Evolutionary conservation across 257 asterid genomes (phyloP), one percentile per base, ranked within the genome.

Genomic region (Knoxia roxburghii): DNA sequence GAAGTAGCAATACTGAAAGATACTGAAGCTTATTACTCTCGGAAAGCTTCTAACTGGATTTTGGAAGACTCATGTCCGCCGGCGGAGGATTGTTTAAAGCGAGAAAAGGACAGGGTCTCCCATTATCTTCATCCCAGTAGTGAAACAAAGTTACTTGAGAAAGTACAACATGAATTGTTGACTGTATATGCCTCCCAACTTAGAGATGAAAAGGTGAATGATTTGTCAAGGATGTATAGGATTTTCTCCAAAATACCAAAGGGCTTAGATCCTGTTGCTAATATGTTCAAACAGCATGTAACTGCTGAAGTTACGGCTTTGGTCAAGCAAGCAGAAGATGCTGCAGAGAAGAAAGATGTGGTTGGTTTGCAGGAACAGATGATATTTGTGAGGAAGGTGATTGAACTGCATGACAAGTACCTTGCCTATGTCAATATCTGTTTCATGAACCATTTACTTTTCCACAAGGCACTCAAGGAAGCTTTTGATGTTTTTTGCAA

Each of bases 1-100:
- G 97, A 94, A 83, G 87, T 76, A 67, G 82, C 89, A 65, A 70
- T 90, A 95, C 77, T 94, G 72, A 77, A 77, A 73, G 96, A 83
- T 75, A 81, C 95, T 8, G 89, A 96, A 18, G 86, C 92, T 55
- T 90, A 90, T 83, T 90, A 94, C 79, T 88, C n/a, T n/a, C n/a
- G n/a, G n/a, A n/a, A n/a, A n/a, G n/a, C n/a, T n/a, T n/a, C n/a
- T n/a, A n/a, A n/a, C 97, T 70, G 99, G 99, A 94, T 94, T 65
- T 68, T 90, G 60, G 97, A 94, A 49, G 97, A 94, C 81, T 90
- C 99, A 11, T 94, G 99, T 76, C 99, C 99, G 75, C 87, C 90
- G 96, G 93, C 93, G 33, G 97, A 90, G 77, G 96, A 90, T 76
- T 88, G 96, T 75, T 76, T 90, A 79, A 87, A 73, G 77, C 79